Evolutionary conservation across 306 rosid species (phyloP), one percentile per base, ranked within the genome.

Genomic region (Fragaria ananassa): DNA sequence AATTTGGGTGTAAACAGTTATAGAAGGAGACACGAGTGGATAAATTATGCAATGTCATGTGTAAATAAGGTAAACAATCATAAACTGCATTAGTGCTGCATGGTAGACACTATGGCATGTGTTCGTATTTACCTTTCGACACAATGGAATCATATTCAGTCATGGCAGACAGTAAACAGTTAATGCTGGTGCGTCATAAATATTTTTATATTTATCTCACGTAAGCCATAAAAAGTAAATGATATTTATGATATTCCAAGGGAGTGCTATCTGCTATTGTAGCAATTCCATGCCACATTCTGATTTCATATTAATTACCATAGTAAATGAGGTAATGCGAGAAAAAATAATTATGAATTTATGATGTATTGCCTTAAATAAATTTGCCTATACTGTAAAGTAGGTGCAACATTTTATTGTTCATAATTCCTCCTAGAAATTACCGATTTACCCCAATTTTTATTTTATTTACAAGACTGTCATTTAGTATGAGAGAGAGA

Each of bases 181-280:
- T 73, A 72, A 72, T 87, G 71, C 44, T 19, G 78, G 74, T 45
- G 31, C 68, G 29, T 23, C 78, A 50, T 57, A 53, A 67, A 1
- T 4, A 66, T 64, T 66, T 37, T 42, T 65, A 71, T 23, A 35
- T 27, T 61, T 56, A 74, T 62, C 67, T 56, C 45, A 8, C 68
- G 35, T 31, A 62, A 68, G 34, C 39, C 9, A 10, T 27, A 5
- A 34, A 31, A 63, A 63, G 42, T 65, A 61, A n/a, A 78, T 81
- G 70, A 54, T 29, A 29, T 29, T 29, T 29, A 29, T 29, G 70
- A 86, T 53, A 71, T 62, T 74, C 15, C 37, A 50, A 47, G 50
- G 46, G 7, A 37, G 11, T 9, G 46, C 13, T 23, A 42, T 29
- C 62, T 21, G 62, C 62, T 21, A 56, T 10, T 31, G 31, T 25